Conservation (phyloP, 1,284 basidiomycete genomes). For the Macrocystidia cucumis region DNA sequence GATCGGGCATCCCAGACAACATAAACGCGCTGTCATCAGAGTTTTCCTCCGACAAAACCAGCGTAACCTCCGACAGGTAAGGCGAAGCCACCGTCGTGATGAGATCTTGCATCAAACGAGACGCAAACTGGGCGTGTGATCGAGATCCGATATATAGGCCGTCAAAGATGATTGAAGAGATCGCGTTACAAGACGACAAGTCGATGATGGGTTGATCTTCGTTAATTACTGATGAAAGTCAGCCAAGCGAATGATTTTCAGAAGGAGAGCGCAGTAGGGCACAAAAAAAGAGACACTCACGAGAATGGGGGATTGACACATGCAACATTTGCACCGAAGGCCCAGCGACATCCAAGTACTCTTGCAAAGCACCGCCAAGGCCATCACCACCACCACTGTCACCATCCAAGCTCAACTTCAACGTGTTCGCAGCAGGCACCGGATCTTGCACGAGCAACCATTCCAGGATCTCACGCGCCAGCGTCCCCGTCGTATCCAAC, state of each 20-base stretch:
- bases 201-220: constrained; percentile 7
- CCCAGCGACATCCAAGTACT: constrained; percentile 12
- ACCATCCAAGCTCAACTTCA: constrained; percentile 13
- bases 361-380: constrained; percentile 6
- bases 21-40: constrained; percentile 8
- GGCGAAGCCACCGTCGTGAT: constrained; percentile 12
- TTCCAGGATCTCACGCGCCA: constrained; percentile 12
- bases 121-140: constrained; percentile 2
- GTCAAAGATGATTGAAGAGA: constrained; percentile 15
- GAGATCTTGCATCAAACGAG: constrained; percentile 9
- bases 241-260: neutral
- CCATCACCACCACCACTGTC: constrained; percentile 5
- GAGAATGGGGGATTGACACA: constrained; percentile 10
- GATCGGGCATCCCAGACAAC: constrained; percentile 16
- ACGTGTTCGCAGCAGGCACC: constrained; percentile 13
- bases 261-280: neutral
- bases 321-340: constrained; percentile 13
- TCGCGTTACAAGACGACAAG: constrained; percentile 11
- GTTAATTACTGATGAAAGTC: constrained; percentile 5
- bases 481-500: constrained; percentile 14
- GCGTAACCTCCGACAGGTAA: constrained; percentile 11
- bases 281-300: constrained; percentile 9
- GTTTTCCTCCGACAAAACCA: constrained; percentile 10
- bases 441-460: constrained; percentile 17
- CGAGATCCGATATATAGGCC: constrained; percentile 11